Evolutionary conservation across 2,329 filamentous ascomycete genomes (phyloP).

Genomic region (Sordariomycetes sp.): DNA sequence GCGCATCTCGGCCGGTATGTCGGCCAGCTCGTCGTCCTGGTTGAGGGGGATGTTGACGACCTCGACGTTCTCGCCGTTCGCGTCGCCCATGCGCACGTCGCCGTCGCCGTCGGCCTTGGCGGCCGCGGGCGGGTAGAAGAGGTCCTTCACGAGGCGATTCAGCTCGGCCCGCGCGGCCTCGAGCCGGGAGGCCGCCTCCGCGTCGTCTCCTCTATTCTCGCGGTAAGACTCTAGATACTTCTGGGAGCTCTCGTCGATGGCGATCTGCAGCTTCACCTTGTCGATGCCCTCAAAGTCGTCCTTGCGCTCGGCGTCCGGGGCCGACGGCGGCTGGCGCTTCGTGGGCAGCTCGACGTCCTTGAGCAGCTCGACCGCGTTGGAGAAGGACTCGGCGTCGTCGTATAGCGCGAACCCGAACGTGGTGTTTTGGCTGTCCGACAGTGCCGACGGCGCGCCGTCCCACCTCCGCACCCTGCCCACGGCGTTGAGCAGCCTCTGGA

Average conservation of each 20-base stretch:
- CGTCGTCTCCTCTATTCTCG: slow-evolving; percentile 52
- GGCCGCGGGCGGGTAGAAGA: slow-evolving; percentile 55
- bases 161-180: slow-evolving; percentile 60
- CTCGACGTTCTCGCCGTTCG: slow-evolving; percentile 58
- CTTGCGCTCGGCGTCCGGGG: slow-evolving; percentile 26
- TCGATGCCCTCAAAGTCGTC: slow-evolving; percentile 42
- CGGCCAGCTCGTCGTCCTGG: slow-evolving; percentile 84
- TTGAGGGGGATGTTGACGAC: slow-evolving; percentile 83
- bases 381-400: slow-evolving; percentile 81
- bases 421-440: slow-evolving; percentile 63
- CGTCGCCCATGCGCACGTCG: slow-evolving; percentile 60
- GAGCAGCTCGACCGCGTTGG: slow-evolving; percentile 75
- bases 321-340: slow-evolving; percentile 50
- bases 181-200: slow-evolving; percentile 48
- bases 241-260: slow-evolving; percentile 71
- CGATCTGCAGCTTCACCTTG: slow-evolving; percentile 59
- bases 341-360: slow-evolving; percentile 72
- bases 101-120: slow-evolving; percentile 47
- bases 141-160: slow-evolving; percentile 54
- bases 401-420: slow-evolving; percentile 95
- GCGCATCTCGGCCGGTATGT: slow-evolving; percentile 93
- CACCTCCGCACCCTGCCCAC: slow-evolving; percentile 74
- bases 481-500: slow-evolving; percentile 69
- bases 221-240: slow-evolving; percentile 81
- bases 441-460: slow-evolving; percentile 58